Evolutionary conservation across 345 rosid genomes (phyloP), one percentile per base, ranked within the genome.

Genomic region (Eucalyptus tenuipes): DNA sequence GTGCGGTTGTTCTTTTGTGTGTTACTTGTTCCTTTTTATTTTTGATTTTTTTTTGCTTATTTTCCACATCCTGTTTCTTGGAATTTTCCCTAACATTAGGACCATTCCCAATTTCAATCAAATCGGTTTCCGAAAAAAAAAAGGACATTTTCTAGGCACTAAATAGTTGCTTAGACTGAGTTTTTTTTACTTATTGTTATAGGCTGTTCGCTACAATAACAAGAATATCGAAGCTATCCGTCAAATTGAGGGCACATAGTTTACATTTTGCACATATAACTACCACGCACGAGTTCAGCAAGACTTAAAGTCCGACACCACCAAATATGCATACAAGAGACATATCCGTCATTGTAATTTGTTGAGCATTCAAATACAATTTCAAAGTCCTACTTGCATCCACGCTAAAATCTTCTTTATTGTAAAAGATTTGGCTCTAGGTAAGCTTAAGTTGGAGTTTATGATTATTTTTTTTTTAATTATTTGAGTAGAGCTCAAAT

Each of bases 181-280:
- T 68, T 68, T 68, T 33, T 33, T 24, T 31, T 8, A 33, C 42
- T 17, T 68, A 31, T 15, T 17, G 24, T 31, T 33, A 31, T 3
- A 64, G 10, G 75, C 1, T 6, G 8, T 61, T 61, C 1, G 4
- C 8, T 13, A 29, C n/a, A 29, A 61, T 29, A 61, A 61, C 31
- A 29, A 0, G 2, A 6, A 61, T 29, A 61, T 61, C 2, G 0
- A 61, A 61, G 7, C 68, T 64, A 15, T 64, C 3, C 4, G 0
- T 29, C 37, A 64, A 64, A 29, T 13, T n/a, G 3, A n/a, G 20
- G 10, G 10, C 37, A 7, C 40, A 7, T n/a, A 4, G 1, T 64
- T 64, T 64, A n/a, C 6, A 64, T 64, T 64, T 14, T 64, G 37
- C 11, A 15, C 40, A 40, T 64, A 29, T 64, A n/a, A 64, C 33